phyloP scores from a whole-genome alignment of 495 filamentous ascomycete genomes.

The Margaritispora aquatica region DNA sequence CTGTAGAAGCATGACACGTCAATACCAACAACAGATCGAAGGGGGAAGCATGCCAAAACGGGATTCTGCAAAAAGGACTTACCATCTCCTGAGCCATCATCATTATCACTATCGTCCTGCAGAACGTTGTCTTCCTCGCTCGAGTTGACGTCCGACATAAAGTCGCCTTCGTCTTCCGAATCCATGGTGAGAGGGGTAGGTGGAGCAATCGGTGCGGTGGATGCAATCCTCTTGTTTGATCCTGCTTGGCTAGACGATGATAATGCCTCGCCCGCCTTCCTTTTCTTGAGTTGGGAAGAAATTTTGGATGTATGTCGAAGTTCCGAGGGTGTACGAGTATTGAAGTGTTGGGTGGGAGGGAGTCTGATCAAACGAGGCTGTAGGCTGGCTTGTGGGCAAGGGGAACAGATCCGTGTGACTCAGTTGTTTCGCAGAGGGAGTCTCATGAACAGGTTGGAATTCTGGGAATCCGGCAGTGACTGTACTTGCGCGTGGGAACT shows the following conservation, averaged over 20 bases:
- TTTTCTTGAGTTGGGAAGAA: slow-evolving; percentile 70
- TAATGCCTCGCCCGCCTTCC: slow-evolving; percentile 81
- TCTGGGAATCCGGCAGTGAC: not conserved
- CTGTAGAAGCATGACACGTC: slow-evolving; percentile 8
- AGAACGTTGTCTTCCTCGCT: slow-evolving; percentile 70
- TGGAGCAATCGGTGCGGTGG: slow-evolving; percentile 40
- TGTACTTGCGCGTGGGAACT: not conserved
- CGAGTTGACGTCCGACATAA: slow-evolving; percentile 66
- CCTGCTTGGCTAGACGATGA: slow-evolving; percentile 36
- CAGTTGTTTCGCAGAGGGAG: not conserved
- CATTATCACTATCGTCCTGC: slow-evolving; percentile 70
- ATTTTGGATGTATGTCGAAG: slow-evolving; percentile 38
- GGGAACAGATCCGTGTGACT: not conserved
- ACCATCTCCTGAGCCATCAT: slow-evolving; percentile 70
- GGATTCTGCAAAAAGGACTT: slow-evolving; percentile 21
- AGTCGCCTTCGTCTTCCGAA: slow-evolving; percentile 76
- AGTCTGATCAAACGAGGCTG: slow-evolving; percentile 12
- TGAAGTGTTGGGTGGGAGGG: not conserved
- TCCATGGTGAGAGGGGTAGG: slow-evolving; percentile 79
- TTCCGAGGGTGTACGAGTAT: not conserved
- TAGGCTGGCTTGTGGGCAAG: not conserved
- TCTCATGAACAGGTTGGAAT: not conserved
- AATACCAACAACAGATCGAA: not conserved
- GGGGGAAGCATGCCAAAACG: not conserved
- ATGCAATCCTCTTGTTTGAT: slow-evolving; percentile 45